Base-by-base conservation (phyloP, 805 yeast species). In the Saturnispora sekii region DNA sequence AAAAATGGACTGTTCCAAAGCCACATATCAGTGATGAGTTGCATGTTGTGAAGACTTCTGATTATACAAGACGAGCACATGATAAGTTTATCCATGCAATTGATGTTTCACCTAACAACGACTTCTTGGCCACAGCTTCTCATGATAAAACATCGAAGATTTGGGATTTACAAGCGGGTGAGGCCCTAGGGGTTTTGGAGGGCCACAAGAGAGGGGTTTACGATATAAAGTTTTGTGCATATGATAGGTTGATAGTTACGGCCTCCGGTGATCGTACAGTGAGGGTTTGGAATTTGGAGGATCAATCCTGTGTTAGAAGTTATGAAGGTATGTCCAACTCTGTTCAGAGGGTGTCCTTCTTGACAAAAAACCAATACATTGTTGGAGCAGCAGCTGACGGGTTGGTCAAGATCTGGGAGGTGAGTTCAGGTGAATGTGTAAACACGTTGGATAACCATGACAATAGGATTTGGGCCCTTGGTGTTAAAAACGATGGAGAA, bases 171-270 rank as follows among this genome's bases (percentile, higher is more conserved):
- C 84, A 77, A 36, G 67, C 77, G n/a, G 97, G 98, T 47, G 97
- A 93, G 63, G 77, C 82, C 2, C 67, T 84, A 15, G 96, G 95
- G 8, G 71, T 90, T 7, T 67, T 93, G 50, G 78, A 79, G 49
- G 97, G 96, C 14, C 99, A 93, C 63, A 84, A 81, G 60, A 77
- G 99, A 56, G 97, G 97, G 10, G 74, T 93, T 37, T 93, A 97
- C 95, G 94, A 86, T 58, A 79, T 88, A 30, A 73, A 74, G 50
- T 93, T 93, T 61, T 84, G 87, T 55, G 78, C 77, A 32, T 84
- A 72, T 62, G 96, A 87, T 55, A 81, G 85, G 61, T 62, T 81
- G 1, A 51, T 93, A 15, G 81, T 77, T 18, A 89, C 97, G 1
- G 80, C 83, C n/a, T 79, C 94, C 31, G 97, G 97, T 51, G 99